A percentile compares a stretch with the other conserved stretches of the same genome.
phyloP scores from a whole-genome alignment of 805 yeast genomes.

The Saturnispora mendoncae region DNA sequence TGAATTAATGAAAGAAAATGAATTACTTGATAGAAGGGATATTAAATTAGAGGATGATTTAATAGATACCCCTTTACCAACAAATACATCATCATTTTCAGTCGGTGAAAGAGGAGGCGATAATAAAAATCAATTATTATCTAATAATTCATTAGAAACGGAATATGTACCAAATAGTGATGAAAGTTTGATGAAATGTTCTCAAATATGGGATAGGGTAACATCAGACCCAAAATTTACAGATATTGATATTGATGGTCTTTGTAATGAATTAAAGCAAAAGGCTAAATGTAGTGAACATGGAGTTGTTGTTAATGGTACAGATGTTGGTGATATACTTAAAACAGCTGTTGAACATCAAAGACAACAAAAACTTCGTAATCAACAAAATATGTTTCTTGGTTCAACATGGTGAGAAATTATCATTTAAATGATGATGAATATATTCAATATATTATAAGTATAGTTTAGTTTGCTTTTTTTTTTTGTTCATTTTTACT shows the following conservation, averaged over 20 bases:
- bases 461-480: not conserved
- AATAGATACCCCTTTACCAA: slow-evolving; percentile 19
- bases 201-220: slow-evolving; percentile 94
- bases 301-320: slow-evolving; percentile 80
- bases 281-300: slow-evolving; percentile 93
- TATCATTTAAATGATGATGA: not conserved
- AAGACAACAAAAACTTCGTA: slow-evolving; percentile 1
- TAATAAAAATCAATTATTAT: no score
- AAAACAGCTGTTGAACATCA: slow-evolving; percentile 8
- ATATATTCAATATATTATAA: not conserved
- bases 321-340: slow-evolving; percentile 59
- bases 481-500: not conserved
- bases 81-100: no score
- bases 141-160: not conserved
- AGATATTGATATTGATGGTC: slow-evolving; percentile 88
- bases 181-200: slow-evolving; percentile 55
- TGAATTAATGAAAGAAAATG: slow-evolving; percentile 7
- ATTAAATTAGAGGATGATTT: no score
- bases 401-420: not conserved
- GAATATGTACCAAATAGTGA: slow-evolving; percentile 61
- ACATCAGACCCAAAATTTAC: slow-evolving; percentile 90
- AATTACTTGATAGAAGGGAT: no score
- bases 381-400: not conserved
- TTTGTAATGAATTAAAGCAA: slow-evolving; percentile 78
- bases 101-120: no score